Evolutionary conservation across 2,329 filamentous ascomycete species (phyloP).

Genomic region (Sporothrix euskadiensis): DNA sequence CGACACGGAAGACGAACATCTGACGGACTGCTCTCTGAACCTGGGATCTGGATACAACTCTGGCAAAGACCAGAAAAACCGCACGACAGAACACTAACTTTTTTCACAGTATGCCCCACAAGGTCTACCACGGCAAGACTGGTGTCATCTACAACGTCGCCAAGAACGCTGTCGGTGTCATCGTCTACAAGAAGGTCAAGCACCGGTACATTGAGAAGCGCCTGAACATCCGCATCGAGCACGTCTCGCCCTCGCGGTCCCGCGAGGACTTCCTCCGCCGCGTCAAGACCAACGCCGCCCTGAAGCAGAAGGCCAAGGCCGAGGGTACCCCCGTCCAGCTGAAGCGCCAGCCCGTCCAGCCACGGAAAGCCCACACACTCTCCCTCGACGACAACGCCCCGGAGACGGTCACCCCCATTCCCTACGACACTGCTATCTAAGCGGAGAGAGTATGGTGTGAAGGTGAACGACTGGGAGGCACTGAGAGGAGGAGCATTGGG

Average conservation of each 20-base stretch:
- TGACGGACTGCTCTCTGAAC: background rate
- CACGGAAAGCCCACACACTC: slow-evolving; percentile 71
- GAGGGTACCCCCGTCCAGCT: slow-evolving; percentile 84
- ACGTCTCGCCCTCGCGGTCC: slow-evolving; percentile 91
- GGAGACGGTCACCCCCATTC: slow-evolving; percentile 46
- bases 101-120: slow-evolving; percentile 83
- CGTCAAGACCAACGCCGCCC: slow-evolving; percentile 93
- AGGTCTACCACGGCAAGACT: slow-evolving; percentile 99
- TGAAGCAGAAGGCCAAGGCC: slow-evolving; percentile 90
- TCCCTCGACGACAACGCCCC: slow-evolving; percentile 38
- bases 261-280: slow-evolving; percentile 94
- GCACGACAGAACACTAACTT: slow-evolving; percentile 37
- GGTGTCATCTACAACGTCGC: slow-evolving; percentile 99
- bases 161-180: slow-evolving; percentile 95
- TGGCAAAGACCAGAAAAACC: background rate
- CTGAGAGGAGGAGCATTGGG: background rate
- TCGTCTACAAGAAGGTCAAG: slow-evolving; percentile 99
- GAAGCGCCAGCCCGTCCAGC: slow-evolving; percentile 83
- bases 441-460: background rate
- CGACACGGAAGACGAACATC: background rate
- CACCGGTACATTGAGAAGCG: slow-evolving; percentile 99
- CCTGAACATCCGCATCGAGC: slow-evolving; percentile 98
- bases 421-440: slow-evolving; percentile 99
- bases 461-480: background rate
- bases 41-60: background rate